A percentile compares a stretch with the other conserved stretches of the same genome.
Conservation (phyloP, 768 basidiomycete species). For the Guyanaporus albipodus region DNA sequence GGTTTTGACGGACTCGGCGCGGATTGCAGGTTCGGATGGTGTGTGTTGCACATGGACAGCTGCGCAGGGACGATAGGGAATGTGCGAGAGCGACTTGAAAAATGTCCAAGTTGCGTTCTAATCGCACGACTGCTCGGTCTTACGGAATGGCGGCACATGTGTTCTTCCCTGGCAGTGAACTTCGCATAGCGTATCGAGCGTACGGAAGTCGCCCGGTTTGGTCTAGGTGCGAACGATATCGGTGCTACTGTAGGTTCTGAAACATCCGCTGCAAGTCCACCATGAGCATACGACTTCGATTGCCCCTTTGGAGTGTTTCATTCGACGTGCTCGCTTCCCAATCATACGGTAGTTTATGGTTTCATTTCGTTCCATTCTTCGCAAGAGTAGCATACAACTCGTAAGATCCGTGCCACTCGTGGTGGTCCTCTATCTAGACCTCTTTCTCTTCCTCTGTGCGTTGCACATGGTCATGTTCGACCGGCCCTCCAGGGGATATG, state of each 20-base stretch:
- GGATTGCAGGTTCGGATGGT: too few species aligned
- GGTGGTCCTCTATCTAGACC: constrained; percentile 12
- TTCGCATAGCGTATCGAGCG: constrained; percentile 6
- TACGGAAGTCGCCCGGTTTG: constrained; percentile 7
- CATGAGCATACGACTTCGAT: too few species aligned
- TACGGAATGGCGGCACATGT: constrained; percentile 14
- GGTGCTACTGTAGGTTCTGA: constrained; percentile 3
- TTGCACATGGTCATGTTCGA: constrained; percentile 10
- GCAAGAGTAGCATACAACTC: constrained; percentile 22
- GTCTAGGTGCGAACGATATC: constrained; percentile 10
- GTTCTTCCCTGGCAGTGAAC: too few species aligned
- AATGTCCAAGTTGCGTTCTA: constrained; percentile 1
- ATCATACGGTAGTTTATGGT: constrained; percentile 12
- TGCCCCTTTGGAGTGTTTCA: too few species aligned
- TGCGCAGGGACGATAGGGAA: too few species aligned
- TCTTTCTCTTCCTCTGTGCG: constrained; percentile 9
- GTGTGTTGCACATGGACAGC: constrained; percentile 1
- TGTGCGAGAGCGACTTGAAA: neutral
- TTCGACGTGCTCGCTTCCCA: constrained; percentile 1
- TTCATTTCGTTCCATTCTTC: constrained; percentile 49
- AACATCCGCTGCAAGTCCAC: constrained; percentile 12
- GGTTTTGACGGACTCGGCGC: too few species aligned
- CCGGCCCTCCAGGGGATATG: constrained; percentile 25
- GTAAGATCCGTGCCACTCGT: constrained; percentile 19
- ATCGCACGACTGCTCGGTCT: constrained; percentile 5